Conservation (phyloP, 176 grass and related monocot species). For the Cenchrus purpureus region DNA sequence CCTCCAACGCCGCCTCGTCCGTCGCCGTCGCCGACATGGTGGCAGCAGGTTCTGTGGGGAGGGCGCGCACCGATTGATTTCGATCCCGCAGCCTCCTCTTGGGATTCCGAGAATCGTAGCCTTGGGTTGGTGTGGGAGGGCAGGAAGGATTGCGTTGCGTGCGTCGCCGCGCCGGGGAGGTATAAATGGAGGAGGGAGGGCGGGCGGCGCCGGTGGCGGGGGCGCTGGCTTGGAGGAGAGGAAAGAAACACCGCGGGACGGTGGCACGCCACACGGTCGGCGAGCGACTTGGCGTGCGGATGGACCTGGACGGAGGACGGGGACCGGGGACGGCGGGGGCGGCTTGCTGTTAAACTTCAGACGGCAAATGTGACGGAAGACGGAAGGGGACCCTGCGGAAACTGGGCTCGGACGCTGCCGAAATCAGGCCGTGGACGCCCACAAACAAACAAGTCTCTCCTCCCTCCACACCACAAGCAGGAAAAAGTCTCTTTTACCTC, state of each 20-base stretch:
- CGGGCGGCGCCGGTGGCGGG: background rate
- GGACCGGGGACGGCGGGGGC: too few species aligned
- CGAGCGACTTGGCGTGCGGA: too few species aligned
- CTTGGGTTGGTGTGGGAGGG: background rate
- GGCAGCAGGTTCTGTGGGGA: too few species aligned
- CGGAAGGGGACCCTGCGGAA: too few species aligned
- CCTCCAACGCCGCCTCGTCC: conserved; percentile 52
- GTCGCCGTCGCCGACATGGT: conserved; percentile 38
- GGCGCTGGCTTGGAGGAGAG: conserved; percentile 45
- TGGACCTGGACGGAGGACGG: background rate
- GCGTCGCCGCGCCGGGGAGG: conserved; percentile 25
- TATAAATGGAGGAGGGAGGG: conserved; percentile 26
- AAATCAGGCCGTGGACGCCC: too few species aligned
- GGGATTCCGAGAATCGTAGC: background rate
- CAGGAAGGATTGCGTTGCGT: background rate
- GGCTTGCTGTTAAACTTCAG: too few species aligned
- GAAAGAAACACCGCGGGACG: conserved; percentile 37
- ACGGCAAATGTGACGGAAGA: too few species aligned
- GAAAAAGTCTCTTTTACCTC: too few species aligned
- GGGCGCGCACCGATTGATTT: background rate
- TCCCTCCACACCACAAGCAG: too few species aligned
- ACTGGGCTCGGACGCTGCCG: too few species aligned
- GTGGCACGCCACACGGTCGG: background rate
- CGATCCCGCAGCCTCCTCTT: background rate
- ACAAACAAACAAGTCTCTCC: too few species aligned